Percentiles rank a stretch among this genome's conserved stretches.
Evolutionary conservation across 1,139 yeast genomes (phyloP).

Genomic region (Saccharomycopsis phalli): DNA sequence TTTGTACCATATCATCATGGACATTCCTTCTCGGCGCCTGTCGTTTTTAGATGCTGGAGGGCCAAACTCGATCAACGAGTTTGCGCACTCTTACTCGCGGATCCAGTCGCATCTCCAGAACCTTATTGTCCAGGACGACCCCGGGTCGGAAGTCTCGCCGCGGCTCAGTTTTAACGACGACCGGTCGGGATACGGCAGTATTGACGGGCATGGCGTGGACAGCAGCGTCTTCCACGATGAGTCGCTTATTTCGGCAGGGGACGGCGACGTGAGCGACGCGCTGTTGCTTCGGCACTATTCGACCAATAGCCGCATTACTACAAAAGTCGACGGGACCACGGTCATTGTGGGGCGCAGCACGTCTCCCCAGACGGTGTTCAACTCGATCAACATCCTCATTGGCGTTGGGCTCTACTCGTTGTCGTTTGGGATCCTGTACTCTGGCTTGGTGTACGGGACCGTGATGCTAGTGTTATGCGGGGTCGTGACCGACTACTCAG

Average conservation of each 20-base stretch:
- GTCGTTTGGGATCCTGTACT: slow-evolving; percentile 67
- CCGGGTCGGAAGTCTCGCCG: slow-evolving; percentile 1
- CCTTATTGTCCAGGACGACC: slow-evolving; percentile 16
- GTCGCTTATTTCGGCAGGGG: not conserved
- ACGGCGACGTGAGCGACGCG: slow-evolving; percentile 8
- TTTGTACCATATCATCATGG: no score
- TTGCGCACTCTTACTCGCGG: slow-evolving; percentile 17
- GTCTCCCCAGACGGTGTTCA: slow-evolving; percentile 79
- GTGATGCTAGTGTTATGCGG: slow-evolving; percentile 49
- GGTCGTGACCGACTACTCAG: slow-evolving; percentile 56
- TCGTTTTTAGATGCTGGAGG: slow-evolving; percentile 20
- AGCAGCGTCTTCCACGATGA: slow-evolving; percentile 13
- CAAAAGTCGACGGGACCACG: slow-evolving; percentile 60
- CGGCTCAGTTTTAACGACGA: slow-evolving; percentile 12
- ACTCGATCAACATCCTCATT: slow-evolving; percentile 74
- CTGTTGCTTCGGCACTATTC: slow-evolving; percentile 12
- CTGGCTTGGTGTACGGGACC: slow-evolving; percentile 76
- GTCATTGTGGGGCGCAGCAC: slow-evolving; percentile 81
- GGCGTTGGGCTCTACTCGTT: slow-evolving; percentile 83
- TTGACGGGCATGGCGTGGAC: slow-evolving; percentile 6
- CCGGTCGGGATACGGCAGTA: slow-evolving; percentile 2
- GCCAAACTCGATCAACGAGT: slow-evolving; percentile 19
- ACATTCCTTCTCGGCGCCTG: slow-evolving; percentile 13
- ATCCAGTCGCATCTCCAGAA: slow-evolving; percentile 17
- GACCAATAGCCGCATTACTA: slow-evolving; percentile 26